These are phyloP conservation scores for Erythrophleum fordii DNA, from an alignment of 306 rosid species.

Conservation along the genomic window DNA sequence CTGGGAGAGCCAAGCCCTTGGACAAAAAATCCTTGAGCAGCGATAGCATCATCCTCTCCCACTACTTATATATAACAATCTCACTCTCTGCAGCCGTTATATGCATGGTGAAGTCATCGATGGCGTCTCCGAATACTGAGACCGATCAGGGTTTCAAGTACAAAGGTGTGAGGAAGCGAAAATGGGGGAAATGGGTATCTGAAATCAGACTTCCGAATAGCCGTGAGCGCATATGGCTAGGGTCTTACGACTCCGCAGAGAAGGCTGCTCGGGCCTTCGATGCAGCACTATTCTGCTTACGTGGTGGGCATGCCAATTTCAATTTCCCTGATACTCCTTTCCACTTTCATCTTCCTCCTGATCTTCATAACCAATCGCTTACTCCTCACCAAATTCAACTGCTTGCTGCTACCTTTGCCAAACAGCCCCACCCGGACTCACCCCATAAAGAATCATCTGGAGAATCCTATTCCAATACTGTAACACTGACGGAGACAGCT, in stretches of 20 bases:
- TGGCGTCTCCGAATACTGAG: not conserved
- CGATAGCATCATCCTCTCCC: not conserved
- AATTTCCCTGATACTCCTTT: slow-evolving; percentile 63
- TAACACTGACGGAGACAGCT: not conserved
- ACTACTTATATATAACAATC: not conserved
- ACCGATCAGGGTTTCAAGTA: slow-evolving; percentile 33
- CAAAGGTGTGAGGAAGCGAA: slow-evolving; percentile 75
- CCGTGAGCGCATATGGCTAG: slow-evolving; percentile 78
- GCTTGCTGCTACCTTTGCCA: slow-evolving; percentile 61
- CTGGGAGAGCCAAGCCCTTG: too few relatives aligned
- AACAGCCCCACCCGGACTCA: not conserved
- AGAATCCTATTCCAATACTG: not conserved
- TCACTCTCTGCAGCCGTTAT: not conserved
- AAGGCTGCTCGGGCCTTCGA: slow-evolving; percentile 84
- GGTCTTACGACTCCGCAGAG: slow-evolving; percentile 63
- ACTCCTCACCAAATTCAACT: slow-evolving; percentile 56
- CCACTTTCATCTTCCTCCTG: slow-evolving; percentile 10
- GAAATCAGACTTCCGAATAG: slow-evolving; percentile 79
- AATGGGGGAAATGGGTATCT: slow-evolving; percentile 91
- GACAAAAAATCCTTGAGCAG: not conserved
- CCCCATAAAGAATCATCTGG: not conserved
- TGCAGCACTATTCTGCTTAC: slow-evolving; percentile 69
- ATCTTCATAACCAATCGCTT: slow-evolving; percentile 26
- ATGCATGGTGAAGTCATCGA: not conserved
- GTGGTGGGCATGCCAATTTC: slow-evolving; percentile 62